Evolutionary conservation across 306 rosid genomes (phyloP), one percentile per base, ranked within the genome.

Genomic region (Fagus crenata): DNA sequence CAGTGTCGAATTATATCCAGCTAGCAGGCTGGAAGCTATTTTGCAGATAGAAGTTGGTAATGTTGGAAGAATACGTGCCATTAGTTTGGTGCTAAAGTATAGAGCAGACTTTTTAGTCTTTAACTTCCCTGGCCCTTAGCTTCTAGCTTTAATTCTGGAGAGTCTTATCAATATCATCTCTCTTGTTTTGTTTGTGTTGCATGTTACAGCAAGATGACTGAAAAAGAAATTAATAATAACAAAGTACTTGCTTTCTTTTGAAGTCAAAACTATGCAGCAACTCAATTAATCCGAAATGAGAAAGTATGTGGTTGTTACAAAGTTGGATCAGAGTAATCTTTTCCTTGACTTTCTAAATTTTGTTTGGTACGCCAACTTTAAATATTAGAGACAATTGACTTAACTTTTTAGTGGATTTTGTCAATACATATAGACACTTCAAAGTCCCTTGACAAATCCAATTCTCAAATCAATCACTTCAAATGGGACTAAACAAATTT

Each of bases 271-370:
- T 56, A 46, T 9, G 84, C 5, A 71, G 87, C 78, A 71, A 84
- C 81, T 36, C 79, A 59, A 85, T 70, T 63, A 71, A 39, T 82
- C 81, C 53, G 59, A 53, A 71, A 83, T 64, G 11, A 74, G 42
- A 72, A 58, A 79, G 70, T 40, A 49, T 81, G 49, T 36, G 72
- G 87, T 76, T 78, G 92, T 76, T 85, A 82, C 77, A 74, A 22
- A 78, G 69, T 53, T 60, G 28, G 83, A 81, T 76, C 80, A 69
- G 67, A 61, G 74, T 71, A 71, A 49, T 55, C 63, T 81, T 87
- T 81, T 56, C 73, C 67, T 91, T 87, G 92, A 91, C 93, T 91
- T 80, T 53, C 61, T 72, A 61, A 1, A 39, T 51, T 71, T 77
- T 70, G 37, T 69, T 83, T 80, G 83, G 83, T 71, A 40, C 58